These are phyloP conservation scores for Monosporascus sp. DNA, from an alignment of 2,329 filamentous ascomycete species.

Conservation along the genomic window DNA sequence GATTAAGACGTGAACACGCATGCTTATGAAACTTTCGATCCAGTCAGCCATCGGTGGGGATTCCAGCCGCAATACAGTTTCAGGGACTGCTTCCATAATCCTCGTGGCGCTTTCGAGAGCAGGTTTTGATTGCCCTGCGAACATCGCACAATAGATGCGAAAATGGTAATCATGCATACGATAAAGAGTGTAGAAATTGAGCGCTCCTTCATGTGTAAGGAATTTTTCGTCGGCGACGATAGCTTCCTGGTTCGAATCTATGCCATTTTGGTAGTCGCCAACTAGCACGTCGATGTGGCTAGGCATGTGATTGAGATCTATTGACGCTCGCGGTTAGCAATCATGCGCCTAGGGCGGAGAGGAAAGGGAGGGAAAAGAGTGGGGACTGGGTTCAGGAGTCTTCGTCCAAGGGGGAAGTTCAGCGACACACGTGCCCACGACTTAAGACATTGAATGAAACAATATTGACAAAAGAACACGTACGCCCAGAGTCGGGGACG, in stretches of 20 bases:
- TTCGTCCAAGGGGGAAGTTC: no score
- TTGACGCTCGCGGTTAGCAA: neutral
- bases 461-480: neutral
- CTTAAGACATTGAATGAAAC: neutral
- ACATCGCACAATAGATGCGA: conserved; percentile 72
- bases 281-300: conserved; percentile 69
- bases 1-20: conserved; percentile 64
- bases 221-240: conserved; percentile 65
- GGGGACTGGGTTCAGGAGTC: no score
- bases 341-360: neutral
- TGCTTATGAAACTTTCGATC: conserved; percentile 65
- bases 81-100: conserved; percentile 59
- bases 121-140: conserved; percentile 59
- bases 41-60: conserved; percentile 75
- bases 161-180: conserved; percentile 72
- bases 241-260: conserved; percentile 62
- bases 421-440: no score
- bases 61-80: conserved; percentile 56
- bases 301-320: conserved; percentile 67
- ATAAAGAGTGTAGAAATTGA: conserved; percentile 75
- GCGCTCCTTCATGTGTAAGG: conserved; percentile 49
- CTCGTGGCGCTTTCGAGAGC: conserved; percentile 55
- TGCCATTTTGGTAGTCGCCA: conserved; percentile 64
- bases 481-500: conserved; percentile 60
- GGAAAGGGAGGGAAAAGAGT: no score